Conservation (phyloP, 805 yeast genomes). For the Yarrowia yakushimensis region DNA sequence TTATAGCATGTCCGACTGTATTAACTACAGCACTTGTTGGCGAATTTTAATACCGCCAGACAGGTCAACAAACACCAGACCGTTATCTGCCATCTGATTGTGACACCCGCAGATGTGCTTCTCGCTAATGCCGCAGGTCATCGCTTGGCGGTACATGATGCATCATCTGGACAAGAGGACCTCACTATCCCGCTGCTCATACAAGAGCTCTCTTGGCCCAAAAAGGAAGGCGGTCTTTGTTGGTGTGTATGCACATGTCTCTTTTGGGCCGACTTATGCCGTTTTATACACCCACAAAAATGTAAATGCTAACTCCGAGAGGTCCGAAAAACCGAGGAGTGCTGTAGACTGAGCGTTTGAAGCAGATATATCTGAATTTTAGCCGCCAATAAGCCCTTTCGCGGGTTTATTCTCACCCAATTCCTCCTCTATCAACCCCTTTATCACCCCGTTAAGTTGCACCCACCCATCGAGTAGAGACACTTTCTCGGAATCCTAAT, state of each 20-base stretch:
- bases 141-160: conserved; percentile 14
- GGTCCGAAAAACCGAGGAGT: neutral
- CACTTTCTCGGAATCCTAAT: conserved; percentile 20
- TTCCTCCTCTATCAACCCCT: neutral
- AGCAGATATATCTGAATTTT: neutral
- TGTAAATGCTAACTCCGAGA: conserved; percentile 4
- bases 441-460: neutral
- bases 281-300: neutral
- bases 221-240: neutral
- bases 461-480: neutral
- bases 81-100: neutral
- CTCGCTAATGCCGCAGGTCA: conserved; percentile 14
- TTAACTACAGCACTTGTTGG: neutral
- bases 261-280: neutral
- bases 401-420: neutral
- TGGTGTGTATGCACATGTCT: conserved; percentile 10
- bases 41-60: conserved; percentile 2
- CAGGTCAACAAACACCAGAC: neutral
- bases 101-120: neutral
- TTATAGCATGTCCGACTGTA: neutral
- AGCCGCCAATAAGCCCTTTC: neutral
- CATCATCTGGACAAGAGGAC: neutral
- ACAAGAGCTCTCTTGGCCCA: neutral
- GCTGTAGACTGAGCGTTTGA: neutral
- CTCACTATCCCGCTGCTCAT: neutral